Percentiles rank a stretch among this genome's conserved stretches.
Evolutionary conservation across 176 grass and related monocot species (phyloP).

Genomic region (Poa pratensis): DNA sequence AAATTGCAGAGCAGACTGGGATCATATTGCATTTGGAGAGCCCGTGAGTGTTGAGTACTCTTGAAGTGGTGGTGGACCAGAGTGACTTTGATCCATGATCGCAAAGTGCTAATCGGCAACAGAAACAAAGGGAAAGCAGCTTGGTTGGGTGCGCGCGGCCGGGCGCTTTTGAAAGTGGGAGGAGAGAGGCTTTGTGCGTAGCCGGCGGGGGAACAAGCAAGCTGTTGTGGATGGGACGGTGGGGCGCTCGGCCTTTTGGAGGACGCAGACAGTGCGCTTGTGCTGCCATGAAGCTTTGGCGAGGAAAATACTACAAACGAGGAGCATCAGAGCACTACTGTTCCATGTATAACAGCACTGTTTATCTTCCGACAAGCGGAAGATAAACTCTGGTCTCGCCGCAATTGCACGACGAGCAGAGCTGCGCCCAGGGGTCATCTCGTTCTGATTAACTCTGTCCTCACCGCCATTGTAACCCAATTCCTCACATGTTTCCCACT

Average conservation of each 20-base stretch:
- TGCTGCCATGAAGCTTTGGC: not conserved
- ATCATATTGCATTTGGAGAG: not conserved
- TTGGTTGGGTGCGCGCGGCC: not conserved
- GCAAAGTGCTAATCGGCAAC: not conserved
- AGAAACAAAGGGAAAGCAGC: constrained; percentile 7
- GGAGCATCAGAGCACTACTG: too few species aligned
- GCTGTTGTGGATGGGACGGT: not conserved
- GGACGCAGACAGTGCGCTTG: not conserved
- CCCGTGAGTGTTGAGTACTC: not conserved
- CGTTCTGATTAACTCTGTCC: too few species aligned
- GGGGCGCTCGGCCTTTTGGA: not conserved
- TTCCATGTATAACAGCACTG: too few species aligned
- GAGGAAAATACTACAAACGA: not conserved
- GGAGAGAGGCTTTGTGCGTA: not conserved
- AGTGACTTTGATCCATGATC: not conserved
- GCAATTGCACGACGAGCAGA: too few species aligned
- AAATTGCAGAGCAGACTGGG: not conserved
- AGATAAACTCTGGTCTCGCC: too few species aligned
- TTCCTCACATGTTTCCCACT: too few species aligned
- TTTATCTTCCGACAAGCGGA: too few species aligned
- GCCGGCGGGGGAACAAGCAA: not conserved
- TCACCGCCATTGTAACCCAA: too few species aligned
- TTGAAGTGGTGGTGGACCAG: constrained; percentile 1
- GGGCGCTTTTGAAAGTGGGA: not conserved
- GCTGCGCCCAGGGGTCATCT: too few species aligned